Conservation (phyloP, 2,329 filamentous ascomycete genomes). For the Clonostachys rosea region DNA sequence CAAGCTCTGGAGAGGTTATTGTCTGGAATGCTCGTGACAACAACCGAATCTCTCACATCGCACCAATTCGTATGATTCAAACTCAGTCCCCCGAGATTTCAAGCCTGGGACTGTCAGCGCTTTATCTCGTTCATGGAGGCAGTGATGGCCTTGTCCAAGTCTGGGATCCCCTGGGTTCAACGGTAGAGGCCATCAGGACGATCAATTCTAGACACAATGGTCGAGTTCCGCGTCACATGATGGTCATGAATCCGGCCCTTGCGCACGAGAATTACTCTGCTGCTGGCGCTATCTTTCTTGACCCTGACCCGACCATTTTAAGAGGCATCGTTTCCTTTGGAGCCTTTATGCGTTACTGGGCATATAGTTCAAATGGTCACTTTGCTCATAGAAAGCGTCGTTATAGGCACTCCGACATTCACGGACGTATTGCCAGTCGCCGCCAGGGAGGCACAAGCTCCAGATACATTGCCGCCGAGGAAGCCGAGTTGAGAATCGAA, state of each 20-base stretch:
- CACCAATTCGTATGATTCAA: conserved; percentile 75
- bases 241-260: conserved; percentile 48
- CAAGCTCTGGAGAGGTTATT: conserved; percentile 68
- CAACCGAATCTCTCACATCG: conserved; percentile 37
- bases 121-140: conserved; percentile 89
- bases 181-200: conserved; percentile 72
- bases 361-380: conserved; percentile 80
- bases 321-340: conserved; percentile 86
- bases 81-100: conserved; percentile 89
- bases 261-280: conserved; percentile 73
- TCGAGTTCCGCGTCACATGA: conserved; percentile 70
- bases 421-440: conserved; percentile 44
- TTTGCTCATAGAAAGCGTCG: conserved; percentile 76
- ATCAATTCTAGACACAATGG: conserved; percentile 82
- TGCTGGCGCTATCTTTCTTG: conserved; percentile 78
- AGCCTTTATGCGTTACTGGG: conserved; percentile 86
- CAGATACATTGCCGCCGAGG: conserved; percentile 83
- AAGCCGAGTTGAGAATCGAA: conserved; percentile 73
- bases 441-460: conserved; percentile 64
- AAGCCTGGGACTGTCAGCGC: conserved; percentile 73
- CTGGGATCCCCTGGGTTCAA: conserved; percentile 92
- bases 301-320: conserved; percentile 80
- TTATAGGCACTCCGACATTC: conserved; percentile 60
- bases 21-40: conserved; percentile 80
- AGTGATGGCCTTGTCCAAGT: conserved; percentile 93